These are phyloP conservation scores for Aspergillus latus DNA, from an alignment of 2,329 filamentous ascomycete genomes.

Conservation along the genomic window DNA sequence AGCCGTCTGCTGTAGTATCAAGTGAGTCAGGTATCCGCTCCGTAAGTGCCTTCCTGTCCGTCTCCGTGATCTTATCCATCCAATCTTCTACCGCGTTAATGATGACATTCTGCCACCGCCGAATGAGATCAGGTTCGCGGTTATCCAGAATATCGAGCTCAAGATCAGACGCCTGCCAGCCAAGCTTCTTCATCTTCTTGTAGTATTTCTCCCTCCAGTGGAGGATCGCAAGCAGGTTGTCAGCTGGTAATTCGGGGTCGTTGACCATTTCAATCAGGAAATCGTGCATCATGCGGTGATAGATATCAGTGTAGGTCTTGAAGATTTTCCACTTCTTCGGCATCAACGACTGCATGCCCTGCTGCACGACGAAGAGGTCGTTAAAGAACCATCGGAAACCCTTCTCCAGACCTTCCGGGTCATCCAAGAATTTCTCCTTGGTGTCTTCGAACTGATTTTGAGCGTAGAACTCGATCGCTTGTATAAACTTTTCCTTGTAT, in stretches of 20 bases:
- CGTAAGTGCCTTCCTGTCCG: slow-evolving; percentile 78
- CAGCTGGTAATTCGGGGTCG: slow-evolving; percentile 78
- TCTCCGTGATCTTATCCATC: slow-evolving; percentile 87
- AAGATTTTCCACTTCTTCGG: slow-evolving; percentile 97
- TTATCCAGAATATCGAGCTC: slow-evolving; percentile 85
- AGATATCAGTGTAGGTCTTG: slow-evolving; percentile 84
- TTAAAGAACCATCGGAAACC: slow-evolving; percentile 96
- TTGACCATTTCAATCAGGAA: slow-evolving; percentile 82
- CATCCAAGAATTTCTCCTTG: slow-evolving; percentile 74
- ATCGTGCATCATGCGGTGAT: slow-evolving; percentile 94
- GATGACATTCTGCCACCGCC: slow-evolving; percentile 92
- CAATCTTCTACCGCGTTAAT: slow-evolving; percentile 95
- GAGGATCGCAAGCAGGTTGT: slow-evolving; percentile 86
- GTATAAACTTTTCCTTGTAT: slow-evolving; percentile 94
- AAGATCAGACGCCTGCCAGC: slow-evolving; percentile 73
- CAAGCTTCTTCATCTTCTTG: slow-evolving; percentile 88
- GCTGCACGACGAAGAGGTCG: slow-evolving; percentile 89
- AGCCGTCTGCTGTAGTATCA: slow-evolving; percentile 83
- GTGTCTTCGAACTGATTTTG: slow-evolving; percentile 71
- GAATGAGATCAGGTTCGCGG: slow-evolving; percentile 83
- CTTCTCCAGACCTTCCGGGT: slow-evolving; percentile 81
- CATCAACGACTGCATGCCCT: slow-evolving; percentile 88
- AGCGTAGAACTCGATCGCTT: slow-evolving; percentile 72
- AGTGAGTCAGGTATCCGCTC: slow-evolving; percentile 77
- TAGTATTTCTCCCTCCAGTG: slow-evolving; percentile 97